Percentiles rank a stretch among this genome's conserved stretches.
Conservation (phyloP, 176 grass and related monocot genomes). For the Musa beccarii region DNA sequence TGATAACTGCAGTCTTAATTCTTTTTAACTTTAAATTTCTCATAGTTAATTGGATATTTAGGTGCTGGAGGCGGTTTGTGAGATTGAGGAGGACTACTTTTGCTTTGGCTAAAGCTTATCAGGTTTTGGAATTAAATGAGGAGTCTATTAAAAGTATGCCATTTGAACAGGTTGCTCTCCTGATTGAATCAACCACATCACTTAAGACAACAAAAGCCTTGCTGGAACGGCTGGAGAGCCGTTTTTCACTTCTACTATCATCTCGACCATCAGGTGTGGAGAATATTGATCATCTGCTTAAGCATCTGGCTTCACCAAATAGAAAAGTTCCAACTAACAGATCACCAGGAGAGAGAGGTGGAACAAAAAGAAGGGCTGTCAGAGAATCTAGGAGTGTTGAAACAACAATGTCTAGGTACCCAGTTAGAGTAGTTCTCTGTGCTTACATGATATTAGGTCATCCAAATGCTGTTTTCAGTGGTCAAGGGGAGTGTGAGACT, state of each 20-base stretch:
- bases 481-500: constrained; percentile 61
- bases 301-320: constrained; percentile 67
- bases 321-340: constrained; percentile 36
- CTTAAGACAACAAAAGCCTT: constrained; percentile 61
- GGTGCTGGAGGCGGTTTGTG: constrained; percentile 88
- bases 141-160: constrained; percentile 74
- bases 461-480: constrained; percentile 90
- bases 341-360: constrained; percentile 28
- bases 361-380: constrained; percentile 28
- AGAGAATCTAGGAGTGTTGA: constrained; percentile 23
- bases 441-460: constrained; percentile 98
- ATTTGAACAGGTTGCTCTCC: constrained; percentile 75
- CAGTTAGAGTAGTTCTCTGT: constrained; percentile 73
- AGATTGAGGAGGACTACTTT: constrained; percentile 60
- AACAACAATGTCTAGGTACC: constrained; percentile 56
- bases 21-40: neutral
- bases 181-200: constrained; percentile 57
- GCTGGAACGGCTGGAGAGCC: constrained; percentile 63
- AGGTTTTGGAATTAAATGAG: constrained; percentile 55
- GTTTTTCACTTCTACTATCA: constrained; percentile 39
- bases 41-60: constrained; percentile 20
- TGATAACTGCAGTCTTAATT: neutral
- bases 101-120: constrained; percentile 50
- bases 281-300: constrained; percentile 91
- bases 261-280: constrained; percentile 30